Base-by-base conservation (phyloP, 352 stramenopile species). In the Phytophthora foliorum region DNA sequence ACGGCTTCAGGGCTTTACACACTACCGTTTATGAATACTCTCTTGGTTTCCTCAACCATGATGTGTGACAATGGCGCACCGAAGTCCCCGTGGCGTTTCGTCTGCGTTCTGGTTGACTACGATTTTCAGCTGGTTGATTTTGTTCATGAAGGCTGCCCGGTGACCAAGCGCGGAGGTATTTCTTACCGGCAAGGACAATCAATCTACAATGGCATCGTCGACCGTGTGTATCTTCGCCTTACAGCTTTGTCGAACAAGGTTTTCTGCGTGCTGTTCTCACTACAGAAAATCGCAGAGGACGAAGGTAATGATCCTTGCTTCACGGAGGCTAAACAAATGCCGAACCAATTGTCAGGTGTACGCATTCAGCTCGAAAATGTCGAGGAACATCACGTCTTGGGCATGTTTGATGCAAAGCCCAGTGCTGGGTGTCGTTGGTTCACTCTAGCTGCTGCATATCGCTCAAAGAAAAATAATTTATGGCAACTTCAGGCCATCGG, bases 51-150 rank as follows among this genome's bases (percentile, higher is more conserved):
- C n/a, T 74, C 74, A 8, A 90, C 80, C 1, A 62, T 84, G 2
- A 68, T 73, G 22, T 74, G 55, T 11, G 65, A 81, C 6, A 71
- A 51, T 1, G 59, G 44, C 6, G 49, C 49, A 1, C 19, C 29
- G 0, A 71, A 55, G 34, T 80, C 81, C 14, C 67, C 67, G 10
- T 91, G 82, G 82, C 68, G 72, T n/a, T 92, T 89, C 46, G 66
- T 86, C 11, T 75, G 61, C 19, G 39, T 90, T n/a, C 38, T 90
- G 6, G 67, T 92, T 17, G 84, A 89, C 24, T 75, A 88, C 44
- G 82, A 91, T 34, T 78, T 87, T 4, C 82, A 92, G 27, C 54
- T 92, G 2, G 65, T 90, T 17, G 82, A 90, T 46, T 89, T 89
- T 51, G 68, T 90, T 29, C 82, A 89, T 32, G 82, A 87, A 62